These are phyloP conservation scores for Mycena albidolilacea DNA, from an alignment of 768 basidiomycete species.

Conservation along the genomic window DNA sequence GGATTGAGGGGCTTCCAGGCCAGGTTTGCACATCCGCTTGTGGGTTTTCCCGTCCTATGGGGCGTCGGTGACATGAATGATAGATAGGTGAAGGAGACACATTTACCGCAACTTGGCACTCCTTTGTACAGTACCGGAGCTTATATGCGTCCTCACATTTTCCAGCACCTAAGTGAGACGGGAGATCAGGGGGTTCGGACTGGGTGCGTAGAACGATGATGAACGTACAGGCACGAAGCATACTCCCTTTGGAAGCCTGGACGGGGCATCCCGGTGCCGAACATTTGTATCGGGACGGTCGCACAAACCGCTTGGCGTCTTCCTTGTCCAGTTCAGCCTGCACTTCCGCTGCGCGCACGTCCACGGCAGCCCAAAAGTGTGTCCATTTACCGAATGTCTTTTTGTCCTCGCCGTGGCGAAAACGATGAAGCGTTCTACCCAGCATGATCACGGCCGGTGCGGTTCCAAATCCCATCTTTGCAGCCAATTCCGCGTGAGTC, in stretches of 20 bases:
- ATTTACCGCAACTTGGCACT: constrained; percentile 15
- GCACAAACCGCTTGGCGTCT: background rate
- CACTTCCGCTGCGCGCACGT: background rate
- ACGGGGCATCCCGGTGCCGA: constrained; percentile 1
- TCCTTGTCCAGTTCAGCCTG: constrained; percentile 12
- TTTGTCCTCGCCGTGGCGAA: constrained; percentile 11
- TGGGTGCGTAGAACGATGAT: background rate
- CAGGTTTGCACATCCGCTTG: constrained; percentile 16
- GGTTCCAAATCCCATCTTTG: background rate
- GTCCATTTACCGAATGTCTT: background rate
- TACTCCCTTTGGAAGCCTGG: constrained; percentile 2
- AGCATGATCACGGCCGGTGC: background rate
- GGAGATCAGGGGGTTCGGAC: background rate
- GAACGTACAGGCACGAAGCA: constrained; percentile 13
- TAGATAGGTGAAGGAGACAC: background rate
- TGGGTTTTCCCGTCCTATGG: constrained; percentile 13
- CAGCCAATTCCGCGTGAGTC: constrained; percentile 16
- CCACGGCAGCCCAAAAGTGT: constrained; percentile 4
- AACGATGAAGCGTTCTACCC: background rate
- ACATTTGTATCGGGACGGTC: constrained; percentile 11
- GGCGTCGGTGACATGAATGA: background rate
- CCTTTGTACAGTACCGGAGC: constrained; percentile 22
- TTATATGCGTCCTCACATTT: constrained; percentile 27
- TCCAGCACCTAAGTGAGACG: constrained; percentile 9
- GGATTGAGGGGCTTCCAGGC: background rate